Base-by-base conservation (phyloP, 345 rosid genomes). In the Arabidopsis arenosa region DNA sequence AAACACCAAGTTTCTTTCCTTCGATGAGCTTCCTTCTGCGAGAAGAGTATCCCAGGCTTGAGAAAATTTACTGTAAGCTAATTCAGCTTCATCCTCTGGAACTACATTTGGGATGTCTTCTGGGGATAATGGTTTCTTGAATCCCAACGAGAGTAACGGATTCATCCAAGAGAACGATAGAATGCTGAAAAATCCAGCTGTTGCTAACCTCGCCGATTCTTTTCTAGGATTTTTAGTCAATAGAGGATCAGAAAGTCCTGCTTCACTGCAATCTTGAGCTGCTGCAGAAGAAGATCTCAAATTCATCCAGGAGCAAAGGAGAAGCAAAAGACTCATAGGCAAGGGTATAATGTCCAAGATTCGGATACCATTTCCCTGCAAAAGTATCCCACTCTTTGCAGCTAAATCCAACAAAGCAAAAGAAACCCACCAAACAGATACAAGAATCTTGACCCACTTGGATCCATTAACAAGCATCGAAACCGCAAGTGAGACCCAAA, bases 141-240 rank as follows among this genome's bases (percentile, higher is more conserved):
- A 84, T n/a, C 94, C 97, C 63, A 81, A 64, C 0, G 84, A 66
- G 68, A 87, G 87, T 55, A 91, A 81, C 45, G 87, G 81, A 77
- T 84, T 87, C 43, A 89, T 82, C 93, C 94, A 91, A 47, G 93
- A 84, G 72, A 91, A 89, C 5, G 83, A 61, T 58, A 87, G 44
- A 63, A 70, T 69, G 75, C 91, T 84, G 70, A 87, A 56, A 63
- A 86, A 86, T 21, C 82, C 70, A 58, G 86, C 86, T 26, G 73
- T 79, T 53, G 84, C 80, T 26, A 89, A 66, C 47, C 54, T 74
- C 13, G 82, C 74, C 54, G 11, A 45, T 49, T 67, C 67, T 40
- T 69, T 73, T 14, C 37, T 64, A 26, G 63, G 78, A 26, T 82
- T 77, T 30, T 70, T 75, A 5, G 44, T 66, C 52, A 93, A 62